Conservation (phyloP, 2,329 filamentous ascomycete species). For the Paraphoma sp. region DNA sequence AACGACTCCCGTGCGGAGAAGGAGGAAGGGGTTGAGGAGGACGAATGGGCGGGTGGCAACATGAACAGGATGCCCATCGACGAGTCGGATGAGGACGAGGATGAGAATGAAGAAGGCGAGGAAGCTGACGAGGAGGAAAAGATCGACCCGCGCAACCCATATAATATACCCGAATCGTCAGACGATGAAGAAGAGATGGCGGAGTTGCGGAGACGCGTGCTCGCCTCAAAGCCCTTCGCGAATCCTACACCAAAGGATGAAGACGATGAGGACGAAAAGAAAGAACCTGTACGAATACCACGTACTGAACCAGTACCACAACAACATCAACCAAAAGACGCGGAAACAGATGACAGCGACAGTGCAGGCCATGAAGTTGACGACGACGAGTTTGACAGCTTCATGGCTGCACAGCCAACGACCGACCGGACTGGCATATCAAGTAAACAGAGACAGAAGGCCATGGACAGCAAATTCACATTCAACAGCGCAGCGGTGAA, state of each 20-base stretch:
- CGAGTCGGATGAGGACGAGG: slow-evolving; percentile 54
- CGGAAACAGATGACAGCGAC: slow-evolving; percentile 71
- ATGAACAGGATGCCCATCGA: slow-evolving; percentile 69
- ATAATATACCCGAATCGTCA: slow-evolving; percentile 74
- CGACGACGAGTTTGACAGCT: slow-evolving; percentile 82
- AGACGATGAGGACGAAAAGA: slow-evolving; percentile 53
- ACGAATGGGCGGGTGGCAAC: slow-evolving; percentile 92
- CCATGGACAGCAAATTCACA: slow-evolving; percentile 38
- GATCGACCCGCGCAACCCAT: slow-evolving; percentile 68
- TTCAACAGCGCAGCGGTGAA: slow-evolving; percentile 42
- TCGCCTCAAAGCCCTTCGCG: slow-evolving; percentile 87
- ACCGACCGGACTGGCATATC: slow-evolving; percentile 83
- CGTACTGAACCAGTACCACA: slow-evolving; percentile 56
- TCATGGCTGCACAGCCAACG: slow-evolving; percentile 88
- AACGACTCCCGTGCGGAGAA: slow-evolving; percentile 74
- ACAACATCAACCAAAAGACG: slow-evolving; percentile 38
- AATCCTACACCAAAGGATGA: slow-evolving; percentile 56
- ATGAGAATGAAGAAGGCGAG: slow-evolving; percentile 56
- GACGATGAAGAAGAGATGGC: slow-evolving; percentile 93
- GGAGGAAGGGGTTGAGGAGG: slow-evolving; percentile 64
- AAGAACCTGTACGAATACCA: slow-evolving; percentile 66
- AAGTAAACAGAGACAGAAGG: slow-evolving; percentile 63
- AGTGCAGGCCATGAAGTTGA: slow-evolving; percentile 68
- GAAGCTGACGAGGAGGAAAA: slow-evolving; percentile 51
- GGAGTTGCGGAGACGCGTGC: slow-evolving; percentile 85